These are phyloP conservation scores for Casuarina cunninghamiana DNA, from an alignment of 306 rosid genomes.

Conservation along the genomic window DNA sequence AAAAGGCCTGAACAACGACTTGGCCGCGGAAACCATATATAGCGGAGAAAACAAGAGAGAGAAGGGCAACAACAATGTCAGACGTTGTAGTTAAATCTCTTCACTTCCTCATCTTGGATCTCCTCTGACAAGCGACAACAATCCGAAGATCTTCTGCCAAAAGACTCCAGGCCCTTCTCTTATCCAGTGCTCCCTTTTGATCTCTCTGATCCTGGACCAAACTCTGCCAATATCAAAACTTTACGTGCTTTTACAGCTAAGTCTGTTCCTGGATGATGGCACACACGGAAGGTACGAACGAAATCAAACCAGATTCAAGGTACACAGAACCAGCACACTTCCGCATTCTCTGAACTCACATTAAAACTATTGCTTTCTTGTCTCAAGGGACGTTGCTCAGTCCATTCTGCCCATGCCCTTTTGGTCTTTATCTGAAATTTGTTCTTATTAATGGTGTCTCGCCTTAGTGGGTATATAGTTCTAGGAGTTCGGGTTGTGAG, in stretches of 20 bases:
- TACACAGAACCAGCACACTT: slow-evolving; percentile 58
- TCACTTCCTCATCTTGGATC: slow-evolving; percentile 66
- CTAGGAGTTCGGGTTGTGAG: slow-evolving; percentile 36
- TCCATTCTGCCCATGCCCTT: slow-evolving; percentile 73
- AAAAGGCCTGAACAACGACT: slow-evolving; percentile 31
- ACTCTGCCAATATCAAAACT: slow-evolving; percentile 58
- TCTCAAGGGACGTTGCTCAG: slow-evolving; percentile 58
- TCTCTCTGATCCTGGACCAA: slow-evolving; percentile 58
- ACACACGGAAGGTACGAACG: slow-evolving; percentile 40
- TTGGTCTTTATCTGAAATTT: slow-evolving; percentile 54
- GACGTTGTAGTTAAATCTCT: slow-evolving; percentile 60
- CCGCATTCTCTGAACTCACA: slow-evolving; percentile 78
- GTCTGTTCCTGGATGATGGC: slow-evolving; percentile 59
- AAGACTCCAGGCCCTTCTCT: slow-evolving; percentile 62
- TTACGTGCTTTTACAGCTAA: slow-evolving; percentile 79
- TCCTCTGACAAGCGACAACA: slow-evolving; percentile 62
- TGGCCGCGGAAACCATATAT: slow-evolving; percentile 38
- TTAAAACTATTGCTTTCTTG: slow-evolving; percentile 47
- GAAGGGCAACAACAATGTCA: slow-evolving; percentile 61
- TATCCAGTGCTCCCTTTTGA: slow-evolving; percentile 55
- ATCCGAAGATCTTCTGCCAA: slow-evolving; percentile 54
- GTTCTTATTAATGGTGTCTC: slow-evolving; percentile 59
- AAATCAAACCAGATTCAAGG: slow-evolving; percentile 67
- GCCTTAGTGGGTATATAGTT: slow-evolving; percentile 39
- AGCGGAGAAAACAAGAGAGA: slow-evolving; percentile 39